These are phyloP conservation scores for Colletotrichum limetticola DNA, from an alignment of 2,329 filamentous ascomycete species.

Conservation along the genomic window DNA sequence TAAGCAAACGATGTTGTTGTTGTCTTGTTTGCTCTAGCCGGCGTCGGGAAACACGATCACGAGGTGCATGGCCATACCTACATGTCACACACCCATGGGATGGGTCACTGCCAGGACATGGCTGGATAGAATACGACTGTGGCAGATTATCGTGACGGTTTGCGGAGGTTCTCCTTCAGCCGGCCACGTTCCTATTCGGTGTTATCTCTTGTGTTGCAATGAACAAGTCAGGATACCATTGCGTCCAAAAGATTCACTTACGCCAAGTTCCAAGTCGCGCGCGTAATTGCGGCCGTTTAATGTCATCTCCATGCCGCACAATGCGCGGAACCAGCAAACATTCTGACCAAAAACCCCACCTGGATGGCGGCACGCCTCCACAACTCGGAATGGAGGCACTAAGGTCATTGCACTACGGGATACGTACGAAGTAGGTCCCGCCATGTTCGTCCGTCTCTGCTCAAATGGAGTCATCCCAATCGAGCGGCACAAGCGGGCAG, in stretches of 20 bases:
- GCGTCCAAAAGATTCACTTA: background rate
- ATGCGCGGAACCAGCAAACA: background rate
- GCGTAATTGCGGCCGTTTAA: background rate
- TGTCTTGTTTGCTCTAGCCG: background rate
- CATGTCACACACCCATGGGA: too few relatives aligned
- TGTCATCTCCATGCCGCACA: background rate
- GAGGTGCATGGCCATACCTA: background rate
- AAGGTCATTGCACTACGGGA: background rate
- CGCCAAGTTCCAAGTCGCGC: background rate
- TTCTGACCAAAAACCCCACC: background rate
- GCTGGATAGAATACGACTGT: background rate
- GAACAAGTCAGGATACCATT: background rate
- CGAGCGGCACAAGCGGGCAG: constrained; percentile 21
- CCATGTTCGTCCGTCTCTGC: background rate
- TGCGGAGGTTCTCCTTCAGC: background rate
- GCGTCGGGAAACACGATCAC: background rate
- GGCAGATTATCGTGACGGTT: background rate
- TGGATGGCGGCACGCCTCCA: background rate
- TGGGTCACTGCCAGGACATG: background rate
- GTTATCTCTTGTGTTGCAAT: background rate
- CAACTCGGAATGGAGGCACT: background rate
- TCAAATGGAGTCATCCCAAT: background rate
- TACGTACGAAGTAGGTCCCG: background rate
- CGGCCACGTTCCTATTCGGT: background rate
- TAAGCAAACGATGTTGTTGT: background rate